Evolutionary conservation across 164 flowering plant species (phyloP).

Genomic region (Vitis rotundifolia): DNA sequence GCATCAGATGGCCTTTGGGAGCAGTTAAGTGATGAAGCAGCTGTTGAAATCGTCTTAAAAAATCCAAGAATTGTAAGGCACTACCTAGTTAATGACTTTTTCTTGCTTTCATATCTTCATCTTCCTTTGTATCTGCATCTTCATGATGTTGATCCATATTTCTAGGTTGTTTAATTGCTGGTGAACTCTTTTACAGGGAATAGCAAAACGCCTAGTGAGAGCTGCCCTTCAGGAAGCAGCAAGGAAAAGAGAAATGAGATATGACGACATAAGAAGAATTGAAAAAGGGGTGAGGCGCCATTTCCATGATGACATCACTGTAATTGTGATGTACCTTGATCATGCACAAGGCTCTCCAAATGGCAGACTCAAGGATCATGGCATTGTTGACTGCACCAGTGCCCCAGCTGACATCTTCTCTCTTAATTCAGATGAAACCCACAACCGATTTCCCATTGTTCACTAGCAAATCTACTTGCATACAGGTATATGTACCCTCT

Average conservation of each 20-base stretch:
- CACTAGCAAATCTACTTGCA: no score
- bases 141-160: background rate
- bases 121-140: background rate
- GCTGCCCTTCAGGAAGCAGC: slow-evolving; percentile 50
- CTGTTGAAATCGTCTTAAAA: slow-evolving; percentile 58
- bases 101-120: background rate
- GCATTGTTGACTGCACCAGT: slow-evolving; percentile 25
- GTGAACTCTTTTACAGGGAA: slow-evolving; percentile 33
- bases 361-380: slow-evolving; percentile 3
- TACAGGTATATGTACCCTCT: background rate
- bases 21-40: slow-evolving; percentile 66
- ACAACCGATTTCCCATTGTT: background rate
- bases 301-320: slow-evolving; percentile 60
- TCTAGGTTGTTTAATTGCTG: background rate
- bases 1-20: slow-evolving; percentile 92
- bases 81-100: no score
- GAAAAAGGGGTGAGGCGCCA: slow-evolving; percentile 49
- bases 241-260: slow-evolving; percentile 44
- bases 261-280: slow-evolving; percentile 35
- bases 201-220: slow-evolving; percentile 50
- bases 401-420: slow-evolving; percentile 45
- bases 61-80: slow-evolving; percentile 57
- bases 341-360: slow-evolving; percentile 18
- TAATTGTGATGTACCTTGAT: slow-evolving; percentile 47
- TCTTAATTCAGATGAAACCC: slow-evolving; percentile 20